Conservation (phyloP, 306 rosid species). For the peach (Prunus persica) region Prunus_persica_NCBIv2 NC_034015.1:13933001-13933500, state of each 20-base stretch:
- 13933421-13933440: not conserved
- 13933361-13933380: not conserved
- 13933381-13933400: not conserved
- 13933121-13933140: conserved; percentile 55
- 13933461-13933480: not conserved
- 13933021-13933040: not conserved
- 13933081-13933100: conserved; percentile 48
- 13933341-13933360: conserved; percentile 17
- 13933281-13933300: conserved; percentile 35
- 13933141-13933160: not conserved
- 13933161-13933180: not conserved
- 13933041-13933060: conserved; percentile 12
- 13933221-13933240: conserved; percentile 38
- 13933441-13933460: not conserved
- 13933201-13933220: not conserved
- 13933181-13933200: not conserved
- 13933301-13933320: conserved; percentile 24
- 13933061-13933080: conserved; percentile 60
- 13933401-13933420: not conserved
- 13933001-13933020: not conserved
- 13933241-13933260: conserved; percentile 17
- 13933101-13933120: conserved; percentile 46
- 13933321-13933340: conserved; percentile 21
- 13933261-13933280: conserved; percentile 28
- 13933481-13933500: not conserved